Evolutionary conservation across 139 green algal genomes (phyloP).

Genomic region (Mesotaenium endlicherianum): DNA sequence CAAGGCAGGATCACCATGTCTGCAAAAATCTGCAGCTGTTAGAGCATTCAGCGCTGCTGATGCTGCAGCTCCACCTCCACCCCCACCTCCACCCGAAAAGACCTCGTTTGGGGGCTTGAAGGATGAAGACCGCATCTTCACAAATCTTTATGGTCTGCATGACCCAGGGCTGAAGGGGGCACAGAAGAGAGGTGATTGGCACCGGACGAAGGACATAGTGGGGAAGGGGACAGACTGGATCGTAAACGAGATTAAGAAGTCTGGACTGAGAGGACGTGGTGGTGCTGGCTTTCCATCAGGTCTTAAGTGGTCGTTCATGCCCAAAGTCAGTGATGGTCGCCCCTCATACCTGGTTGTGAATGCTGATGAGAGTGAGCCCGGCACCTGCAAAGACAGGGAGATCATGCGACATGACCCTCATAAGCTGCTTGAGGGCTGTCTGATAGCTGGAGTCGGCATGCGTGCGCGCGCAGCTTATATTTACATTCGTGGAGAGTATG

Average conservation of each 20-base stretch:
- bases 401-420: constrained; percentile 55
- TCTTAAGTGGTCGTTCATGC: constrained; percentile 98
- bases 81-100: constrained; percentile 50
- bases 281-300: constrained; percentile 93
- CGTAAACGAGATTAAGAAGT: constrained; percentile 95
- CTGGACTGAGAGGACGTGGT: constrained; percentile 87
- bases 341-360: constrained; percentile 96
- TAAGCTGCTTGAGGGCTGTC: constrained; percentile 90
- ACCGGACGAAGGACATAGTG: constrained; percentile 79
- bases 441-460: constrained; percentile 90
- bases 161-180: constrained; percentile 88
- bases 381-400: constrained; percentile 86
- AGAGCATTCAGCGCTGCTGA: too few relatives aligned
- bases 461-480: constrained; percentile 88
- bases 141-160: constrained; percentile 90
- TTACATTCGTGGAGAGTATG: constrained; percentile 96
- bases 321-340: constrained; percentile 87
- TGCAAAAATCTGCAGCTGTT: too few relatives aligned
- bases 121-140: constrained; percentile 96
- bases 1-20: too few relatives aligned
- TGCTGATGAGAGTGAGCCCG: constrained; percentile 93
- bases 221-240: constrained; percentile 93
- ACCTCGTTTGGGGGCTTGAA: constrained; percentile 70
- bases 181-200: constrained; percentile 76
- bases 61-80: constrained; percentile 1